These are phyloP conservation scores for Phytophthora meadii DNA, from an alignment of 352 stramenopile genomes.

Conservation along the genomic window DNA sequence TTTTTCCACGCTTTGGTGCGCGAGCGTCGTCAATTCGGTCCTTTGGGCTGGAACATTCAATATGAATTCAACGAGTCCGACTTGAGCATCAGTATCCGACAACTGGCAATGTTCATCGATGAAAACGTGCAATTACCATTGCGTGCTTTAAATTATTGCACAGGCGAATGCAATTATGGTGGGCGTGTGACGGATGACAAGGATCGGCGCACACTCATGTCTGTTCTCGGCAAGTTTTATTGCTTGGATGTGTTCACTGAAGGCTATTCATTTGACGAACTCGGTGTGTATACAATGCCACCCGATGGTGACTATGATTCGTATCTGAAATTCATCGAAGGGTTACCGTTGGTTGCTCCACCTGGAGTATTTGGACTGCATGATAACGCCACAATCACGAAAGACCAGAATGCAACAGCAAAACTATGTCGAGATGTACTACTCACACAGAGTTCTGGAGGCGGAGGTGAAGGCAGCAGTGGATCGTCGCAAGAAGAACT, in stretches of 20 bases:
- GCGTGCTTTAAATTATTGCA: slow-evolving; percentile 82
- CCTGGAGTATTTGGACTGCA: slow-evolving; percentile 94
- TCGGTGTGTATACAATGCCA: slow-evolving; percentile 76
- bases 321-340: slow-evolving; percentile 88
- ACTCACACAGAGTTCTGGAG: slow-evolving; percentile 87
- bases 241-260: slow-evolving; percentile 69
- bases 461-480: slow-evolving; percentile 60
- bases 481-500: slow-evolving; percentile 90
- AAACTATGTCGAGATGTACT: slow-evolving; percentile 94
- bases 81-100: slow-evolving; percentile 91
- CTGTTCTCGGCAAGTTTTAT: slow-evolving; percentile 80
- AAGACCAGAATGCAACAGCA: slow-evolving; percentile 95
- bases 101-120: slow-evolving; percentile 94
- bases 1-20: slow-evolving; percentile 94
- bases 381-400: slow-evolving; percentile 95
- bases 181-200: slow-evolving; percentile 89
- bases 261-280: slow-evolving; percentile 73
- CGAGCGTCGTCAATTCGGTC: slow-evolving; percentile 92
- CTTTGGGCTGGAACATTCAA: slow-evolving; percentile 96
- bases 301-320: slow-evolving; percentile 76
- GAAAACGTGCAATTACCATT: slow-evolving; percentile 89
- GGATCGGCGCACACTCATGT: slow-evolving; percentile 78
- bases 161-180: slow-evolving; percentile 88
- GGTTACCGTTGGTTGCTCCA: slow-evolving; percentile 84
- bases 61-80: slow-evolving; percentile 97